These are phyloP conservation scores for Psilocybe sp. DNA, from an alignment of 768 basidiomycete species.

Conservation along the genomic window DNA sequence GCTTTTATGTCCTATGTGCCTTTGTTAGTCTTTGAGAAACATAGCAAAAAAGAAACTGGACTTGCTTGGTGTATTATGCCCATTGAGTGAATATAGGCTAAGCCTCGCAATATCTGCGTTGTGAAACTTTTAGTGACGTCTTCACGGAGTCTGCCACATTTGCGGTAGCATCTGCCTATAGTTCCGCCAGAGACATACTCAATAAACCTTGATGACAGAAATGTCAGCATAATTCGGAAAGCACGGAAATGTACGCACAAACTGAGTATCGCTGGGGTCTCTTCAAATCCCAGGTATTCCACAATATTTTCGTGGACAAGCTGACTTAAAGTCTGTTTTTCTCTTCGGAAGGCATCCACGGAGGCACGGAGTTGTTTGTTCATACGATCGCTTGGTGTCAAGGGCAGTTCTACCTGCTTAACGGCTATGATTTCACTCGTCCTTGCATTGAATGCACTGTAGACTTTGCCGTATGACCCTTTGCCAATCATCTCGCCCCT, in stretches of 20 bases:
- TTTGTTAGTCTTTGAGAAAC: background rate
- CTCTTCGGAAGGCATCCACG: constrained; percentile 78
- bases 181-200: constrained; percentile 98
- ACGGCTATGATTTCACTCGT: constrained; percentile 94
- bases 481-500: constrained; percentile 91
- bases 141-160: constrained; percentile 80
- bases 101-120: constrained; percentile 78
- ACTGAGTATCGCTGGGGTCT: constrained; percentile 68
- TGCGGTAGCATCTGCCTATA: constrained; percentile 71
- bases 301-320: constrained; percentile 91
- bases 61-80: constrained; percentile 83
- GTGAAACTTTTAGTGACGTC: constrained; percentile 85
- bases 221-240: background rate
- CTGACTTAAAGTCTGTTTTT: constrained; percentile 83
- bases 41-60: background rate
- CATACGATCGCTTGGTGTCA: constrained; percentile 66
- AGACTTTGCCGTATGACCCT: constrained; percentile 94
- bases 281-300: constrained; percentile 87
- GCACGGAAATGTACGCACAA: constrained; percentile 50
- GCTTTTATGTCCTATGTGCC: constrained; percentile 77
- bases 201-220: constrained; percentile 60
- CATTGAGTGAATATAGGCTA: constrained; percentile 83
- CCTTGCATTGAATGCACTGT: constrained; percentile 83
- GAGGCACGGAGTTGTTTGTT: constrained; percentile 57
- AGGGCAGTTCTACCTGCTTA: constrained; percentile 90